Percentiles rank a stretch among this genome's conserved stretches.
Evolutionary conservation across 805 yeast species (phyloP).

Genomic region (Helenozyma baotianmanensis): DNA sequence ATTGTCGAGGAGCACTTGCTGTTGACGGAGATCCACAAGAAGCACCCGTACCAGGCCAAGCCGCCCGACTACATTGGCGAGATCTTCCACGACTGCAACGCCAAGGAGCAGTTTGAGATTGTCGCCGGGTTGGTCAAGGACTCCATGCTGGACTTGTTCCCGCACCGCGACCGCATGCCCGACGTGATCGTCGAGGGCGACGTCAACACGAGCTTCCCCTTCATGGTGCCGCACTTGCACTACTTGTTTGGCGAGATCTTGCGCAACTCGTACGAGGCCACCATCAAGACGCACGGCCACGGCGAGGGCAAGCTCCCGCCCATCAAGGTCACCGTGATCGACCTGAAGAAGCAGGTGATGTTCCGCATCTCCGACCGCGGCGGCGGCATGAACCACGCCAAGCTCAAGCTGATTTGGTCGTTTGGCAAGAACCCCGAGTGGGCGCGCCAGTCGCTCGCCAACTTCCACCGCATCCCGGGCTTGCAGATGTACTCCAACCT

Average conservation of each 20-base stretch:
- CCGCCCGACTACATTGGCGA: conserved; percentile 66
- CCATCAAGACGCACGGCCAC: conserved; percentile 45
- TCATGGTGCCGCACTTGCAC: conserved; percentile 80
- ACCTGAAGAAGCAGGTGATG: conserved; percentile 60
- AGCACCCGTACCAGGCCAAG: conserved; percentile 42
- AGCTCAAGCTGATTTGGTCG: conserved; percentile 72
- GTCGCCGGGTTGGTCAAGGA: conserved; percentile 50
- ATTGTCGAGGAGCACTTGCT: conserved; percentile 89
- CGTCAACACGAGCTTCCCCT: conserved; percentile 63
- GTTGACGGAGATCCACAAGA: conserved; percentile 58
- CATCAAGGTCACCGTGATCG: conserved; percentile 68
- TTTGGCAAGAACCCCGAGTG: conserved; percentile 68
- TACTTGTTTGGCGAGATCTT: conserved; percentile 84
- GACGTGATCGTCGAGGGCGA: conserved; percentile 74
- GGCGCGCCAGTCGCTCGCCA: conserved; percentile 55
- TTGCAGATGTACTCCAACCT: conserved; percentile 41
- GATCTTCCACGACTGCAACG: conserved; percentile 75
- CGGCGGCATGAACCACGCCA: conserved; percentile 70
- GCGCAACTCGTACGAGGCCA: conserved; percentile 81
- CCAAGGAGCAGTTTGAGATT: conserved; percentile 56
- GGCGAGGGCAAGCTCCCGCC: conserved; percentile 52
- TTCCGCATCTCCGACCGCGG: conserved; percentile 86
- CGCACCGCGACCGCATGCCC: conserved; percentile 58
- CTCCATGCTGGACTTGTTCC: conserved; percentile 51
- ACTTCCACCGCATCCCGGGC: conserved; percentile 70